Evolutionary conservation across 768 basidiomycete genomes (phyloP), one percentile per base, ranked within the genome.

Genomic region (Lactarius sp.): DNA sequence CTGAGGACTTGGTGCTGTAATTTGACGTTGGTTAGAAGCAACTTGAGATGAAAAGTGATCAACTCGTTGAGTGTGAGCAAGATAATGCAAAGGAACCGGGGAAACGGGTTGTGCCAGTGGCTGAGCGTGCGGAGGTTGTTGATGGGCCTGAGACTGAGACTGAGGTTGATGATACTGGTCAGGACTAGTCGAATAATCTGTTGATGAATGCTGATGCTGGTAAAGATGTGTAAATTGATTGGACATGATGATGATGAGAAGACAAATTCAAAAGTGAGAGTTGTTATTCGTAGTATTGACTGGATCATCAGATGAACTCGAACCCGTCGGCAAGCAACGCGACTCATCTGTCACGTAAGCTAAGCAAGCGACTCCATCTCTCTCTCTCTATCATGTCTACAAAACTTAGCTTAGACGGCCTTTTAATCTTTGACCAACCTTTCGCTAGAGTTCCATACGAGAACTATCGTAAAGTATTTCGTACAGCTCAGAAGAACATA

Each of bases 381-480:
- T 9, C 16, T 22, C 18, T 41, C 31, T 36, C 52, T n/a, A n/a
- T 16, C 46, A 75, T 73, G 75, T 63, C 68, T 36, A 54, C 72
- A 72, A 91, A 86, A 70, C 72, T 89, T 57, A 88, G 86, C 68
- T 70, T 82, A 5, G 92, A 94, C 53, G 90, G 89, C 0, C 77
- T 86, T 13, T 77, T 92, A 71, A 81, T 92, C 62, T 90, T 94
- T 65, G 92, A 94, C 73, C 90, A 94, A 69, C 90, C 90, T 0
- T 91, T 93, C 74, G 83, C 82, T 16, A 78, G 86, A 69, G 91
- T 93, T 13, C 93, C 93, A 12, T 91, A 88, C 74, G 93, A 95
- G 77, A 89, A 89, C 69, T 90, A 92, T 70, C 86, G 90, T 69
- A 91, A 89, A 75, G 81, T 87, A n/a, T 94, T 95, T 71, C 85